A percentile compares a stretch with the other conserved stretches of the same genome.
Evolutionary conservation across 768 basidiomycete species (phyloP).

Genomic region (Leccinum fibrillosum): DNA sequence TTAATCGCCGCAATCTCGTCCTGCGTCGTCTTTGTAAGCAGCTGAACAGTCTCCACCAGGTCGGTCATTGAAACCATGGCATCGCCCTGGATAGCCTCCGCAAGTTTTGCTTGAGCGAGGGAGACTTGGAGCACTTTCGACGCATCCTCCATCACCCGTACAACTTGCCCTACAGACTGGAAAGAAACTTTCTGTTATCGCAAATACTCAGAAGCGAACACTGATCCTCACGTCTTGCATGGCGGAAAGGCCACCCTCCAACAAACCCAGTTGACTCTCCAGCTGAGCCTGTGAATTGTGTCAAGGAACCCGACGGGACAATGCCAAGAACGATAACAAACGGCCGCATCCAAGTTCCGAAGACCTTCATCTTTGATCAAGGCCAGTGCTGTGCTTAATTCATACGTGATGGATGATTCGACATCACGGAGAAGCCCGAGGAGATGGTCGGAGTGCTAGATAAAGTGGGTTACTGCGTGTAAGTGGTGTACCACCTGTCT

Average conservation of each 20-base stretch:
- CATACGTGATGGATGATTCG: slow-evolving; percentile 23
- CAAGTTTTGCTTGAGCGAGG: slow-evolving; percentile 27
- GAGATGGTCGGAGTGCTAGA: slow-evolving; percentile 29
- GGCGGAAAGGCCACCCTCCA: slow-evolving; percentile 22
- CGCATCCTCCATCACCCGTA: slow-evolving; percentile 17
- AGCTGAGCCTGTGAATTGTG: slow-evolving; percentile 25
- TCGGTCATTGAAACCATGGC: slow-evolving; percentile 33
- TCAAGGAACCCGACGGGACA: slow-evolving; percentile 7
- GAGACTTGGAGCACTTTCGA: slow-evolving; percentile 32
- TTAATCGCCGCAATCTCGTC: slow-evolving; percentile 47
- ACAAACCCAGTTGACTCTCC: slow-evolving; percentile 25
- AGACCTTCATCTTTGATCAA: slow-evolving; percentile 29
- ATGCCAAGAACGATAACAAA: slow-evolving; percentile 12
- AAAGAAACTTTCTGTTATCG: slow-evolving; percentile 8
- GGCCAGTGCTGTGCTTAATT: slow-evolving; percentile 22
- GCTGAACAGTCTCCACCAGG: slow-evolving; percentile 36
- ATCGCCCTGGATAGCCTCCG: slow-evolving; percentile 36
- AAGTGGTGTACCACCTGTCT: not conserved
- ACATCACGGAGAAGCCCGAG: slow-evolving; percentile 22
- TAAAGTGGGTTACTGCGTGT: not conserved
- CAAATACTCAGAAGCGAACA: slow-evolving; percentile 9
- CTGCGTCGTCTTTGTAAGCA: slow-evolving; percentile 38
- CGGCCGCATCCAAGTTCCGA: slow-evolving; percentile 25
- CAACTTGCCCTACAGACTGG: slow-evolving; percentile 22
- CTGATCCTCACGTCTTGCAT: slow-evolving; percentile 31